phyloP scores from a whole-genome alignment of 129 eudicot species.

The Escallonia herrerae region DNA sequence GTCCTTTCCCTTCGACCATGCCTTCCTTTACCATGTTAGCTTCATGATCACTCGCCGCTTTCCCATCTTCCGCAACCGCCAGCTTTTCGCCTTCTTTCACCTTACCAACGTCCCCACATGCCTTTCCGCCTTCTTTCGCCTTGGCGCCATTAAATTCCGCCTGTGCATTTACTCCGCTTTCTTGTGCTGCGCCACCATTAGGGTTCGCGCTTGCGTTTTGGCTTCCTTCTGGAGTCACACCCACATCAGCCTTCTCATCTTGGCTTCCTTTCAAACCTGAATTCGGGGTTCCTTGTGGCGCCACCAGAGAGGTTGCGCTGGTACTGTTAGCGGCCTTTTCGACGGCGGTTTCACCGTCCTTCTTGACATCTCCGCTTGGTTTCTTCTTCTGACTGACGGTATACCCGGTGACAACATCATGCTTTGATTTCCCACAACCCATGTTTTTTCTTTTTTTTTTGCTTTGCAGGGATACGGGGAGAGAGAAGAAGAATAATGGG shows the following conservation, averaged over 20 bases:
- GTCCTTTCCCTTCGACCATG: background rate
- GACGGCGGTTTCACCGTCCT: conserved; percentile 3
- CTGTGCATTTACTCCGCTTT: too few species aligned
- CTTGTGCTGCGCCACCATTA: too few species aligned
- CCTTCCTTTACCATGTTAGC: background rate
- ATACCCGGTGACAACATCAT: conserved; percentile 23
- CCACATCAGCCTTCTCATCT: background rate
- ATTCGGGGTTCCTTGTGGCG: background rate
- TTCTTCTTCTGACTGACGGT: conserved; percentile 1
- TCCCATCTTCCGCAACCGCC: too few species aligned
- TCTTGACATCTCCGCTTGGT: conserved; percentile 19
- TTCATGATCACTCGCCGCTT: too few species aligned
- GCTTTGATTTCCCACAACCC: conserved; percentile 51
- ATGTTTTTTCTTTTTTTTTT: conserved; percentile 1
- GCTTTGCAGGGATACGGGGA: too few species aligned
- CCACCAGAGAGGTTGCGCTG: background rate
- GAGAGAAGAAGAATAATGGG: too few species aligned
- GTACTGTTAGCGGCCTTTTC: background rate
- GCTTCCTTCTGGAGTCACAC: background rate
- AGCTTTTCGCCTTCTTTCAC: too few species aligned
- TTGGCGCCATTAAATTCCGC: too few species aligned
- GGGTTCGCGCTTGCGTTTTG: background rate
- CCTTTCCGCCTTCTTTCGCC: background rate
- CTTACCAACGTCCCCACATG: too few species aligned
- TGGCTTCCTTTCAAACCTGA: conserved; percentile 1